phyloP scores from a whole-genome alignment of 73 alveolate species.

The Paramecium sonneborni region DNA sequence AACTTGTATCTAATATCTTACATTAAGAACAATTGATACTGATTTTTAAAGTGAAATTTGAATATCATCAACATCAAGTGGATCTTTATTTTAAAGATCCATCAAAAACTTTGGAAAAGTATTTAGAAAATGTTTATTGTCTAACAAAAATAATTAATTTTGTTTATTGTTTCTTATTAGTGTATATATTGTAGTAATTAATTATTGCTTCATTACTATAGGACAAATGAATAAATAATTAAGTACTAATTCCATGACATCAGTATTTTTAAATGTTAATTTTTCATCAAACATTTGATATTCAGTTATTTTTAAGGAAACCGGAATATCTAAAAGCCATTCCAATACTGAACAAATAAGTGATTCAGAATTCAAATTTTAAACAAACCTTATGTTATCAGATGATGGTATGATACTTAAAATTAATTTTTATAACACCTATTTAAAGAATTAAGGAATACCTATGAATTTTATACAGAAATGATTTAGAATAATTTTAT shows the following conservation, averaged over 20 bases:
- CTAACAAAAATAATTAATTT: neutral
- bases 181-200: neutral
- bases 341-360: neutral
- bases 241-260: neutral
- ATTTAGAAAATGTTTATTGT: conserved; percentile 22
- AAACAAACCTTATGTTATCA: neutral
- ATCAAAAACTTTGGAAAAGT: conserved; percentile 30
- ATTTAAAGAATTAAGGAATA: neutral
- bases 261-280: neutral
- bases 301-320: neutral
- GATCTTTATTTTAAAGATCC: neutral
- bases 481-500: neutral
- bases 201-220: neutral
- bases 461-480: neutral
- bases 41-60: neutral
- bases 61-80: neutral
- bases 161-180: conserved; percentile 14
- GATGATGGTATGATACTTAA: neutral
- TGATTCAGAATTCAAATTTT: neutral
- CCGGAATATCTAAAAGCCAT: neutral
- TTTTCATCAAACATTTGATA: conserved; percentile 47
- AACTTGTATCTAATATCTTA: neutral
- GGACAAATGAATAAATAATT: neutral
- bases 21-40: neutral
- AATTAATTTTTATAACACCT: neutral